Percentiles rank a stretch among this genome's conserved stretches.
Evolutionary conservation across 164 flowering plant genomes (phyloP).

Genomic region (Stephania yunnanensis): DNA sequence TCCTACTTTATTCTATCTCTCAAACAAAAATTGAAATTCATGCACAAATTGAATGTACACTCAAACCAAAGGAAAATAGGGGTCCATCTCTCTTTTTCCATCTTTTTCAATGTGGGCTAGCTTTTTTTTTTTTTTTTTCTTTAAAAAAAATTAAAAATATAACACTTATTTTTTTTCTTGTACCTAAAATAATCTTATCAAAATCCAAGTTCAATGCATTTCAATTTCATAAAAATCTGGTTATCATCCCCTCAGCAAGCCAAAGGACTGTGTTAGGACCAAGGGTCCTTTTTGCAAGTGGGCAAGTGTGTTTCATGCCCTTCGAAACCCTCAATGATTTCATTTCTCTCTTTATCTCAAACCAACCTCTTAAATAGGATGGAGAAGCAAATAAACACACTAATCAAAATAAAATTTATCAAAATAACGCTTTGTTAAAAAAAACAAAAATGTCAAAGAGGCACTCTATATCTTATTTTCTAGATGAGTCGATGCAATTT

Average conservation of each 20-base stretch:
- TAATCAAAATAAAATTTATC: no score
- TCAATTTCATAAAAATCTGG: background rate
- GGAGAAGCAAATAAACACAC: no score
- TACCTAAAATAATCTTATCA: background rate
- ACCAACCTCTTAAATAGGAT: no score
- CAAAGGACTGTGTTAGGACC: background rate
- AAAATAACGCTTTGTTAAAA: no score
- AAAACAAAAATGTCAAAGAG: no score
- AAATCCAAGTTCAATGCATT: constrained; percentile 11
- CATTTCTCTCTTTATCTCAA: no score
- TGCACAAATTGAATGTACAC: constrained; percentile 23
- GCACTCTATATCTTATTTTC: no score
- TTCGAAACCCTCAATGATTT: no score
- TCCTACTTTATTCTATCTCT: constrained; percentile 1
- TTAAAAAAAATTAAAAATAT: background rate
- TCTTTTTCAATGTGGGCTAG: constrained; percentile 23
- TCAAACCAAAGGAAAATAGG: constrained; percentile 29
- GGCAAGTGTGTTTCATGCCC: background rate
- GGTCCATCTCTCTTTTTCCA: constrained; percentile 5
- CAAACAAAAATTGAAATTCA: constrained; percentile 4
- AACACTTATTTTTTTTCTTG: background rate
- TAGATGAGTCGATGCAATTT: no score
- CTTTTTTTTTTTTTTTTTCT: background rate
- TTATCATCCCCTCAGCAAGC: background rate
- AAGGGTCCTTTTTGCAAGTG: background rate